Evolutionary conservation across 768 basidiomycete genomes (phyloP).

Genomic region (Termitomyces sp.): DNA sequence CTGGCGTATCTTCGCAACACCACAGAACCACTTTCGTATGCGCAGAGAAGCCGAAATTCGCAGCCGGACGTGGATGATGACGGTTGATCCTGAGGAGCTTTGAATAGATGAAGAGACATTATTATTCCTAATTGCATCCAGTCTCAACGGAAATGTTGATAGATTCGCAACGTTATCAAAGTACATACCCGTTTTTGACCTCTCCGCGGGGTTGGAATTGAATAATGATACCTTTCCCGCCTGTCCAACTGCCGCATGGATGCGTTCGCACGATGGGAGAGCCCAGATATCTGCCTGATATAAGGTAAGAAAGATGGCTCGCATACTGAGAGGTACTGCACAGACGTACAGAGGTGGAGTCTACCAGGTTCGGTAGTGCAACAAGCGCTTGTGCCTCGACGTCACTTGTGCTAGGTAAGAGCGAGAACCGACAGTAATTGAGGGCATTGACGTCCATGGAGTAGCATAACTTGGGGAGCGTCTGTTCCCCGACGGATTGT

Average conservation of each 20-base stretch:
- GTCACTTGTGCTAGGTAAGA: conserved; percentile 34
- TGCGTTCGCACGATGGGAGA: conserved; percentile 57
- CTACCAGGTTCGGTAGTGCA: conserved; percentile 83
- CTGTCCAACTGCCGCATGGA: conserved; percentile 85
- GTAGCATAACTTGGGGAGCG: conserved; percentile 47
- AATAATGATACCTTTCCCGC: conserved; percentile 29
- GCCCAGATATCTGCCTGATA: conserved; percentile 83
- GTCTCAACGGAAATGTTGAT: background rate
- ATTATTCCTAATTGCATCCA: conserved; percentile 57
- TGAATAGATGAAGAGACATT: conserved; percentile 79
- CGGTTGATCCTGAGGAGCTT: conserved; percentile 13
- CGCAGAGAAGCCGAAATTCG: conserved; percentile 60
- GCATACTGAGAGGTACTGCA: background rate
- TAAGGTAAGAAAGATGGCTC: background rate
- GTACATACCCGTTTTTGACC: conserved; percentile 47
- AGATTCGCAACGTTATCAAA: background rate
- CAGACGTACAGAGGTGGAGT: conserved; percentile 43
- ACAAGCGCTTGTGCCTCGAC: conserved; percentile 42
- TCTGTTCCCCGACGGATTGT: conserved; percentile 30
- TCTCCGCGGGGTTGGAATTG: conserved; percentile 41
- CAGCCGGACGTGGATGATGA: conserved; percentile 24
- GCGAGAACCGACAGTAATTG: conserved; percentile 88
- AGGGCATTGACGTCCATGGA: conserved; percentile 89
- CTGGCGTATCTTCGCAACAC: conserved; percentile 50
- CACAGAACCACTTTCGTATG: conserved; percentile 89